Conservation (phyloP, 495 filamentous ascomycete species). For the Sabuloglossum arenarium region DNA sequence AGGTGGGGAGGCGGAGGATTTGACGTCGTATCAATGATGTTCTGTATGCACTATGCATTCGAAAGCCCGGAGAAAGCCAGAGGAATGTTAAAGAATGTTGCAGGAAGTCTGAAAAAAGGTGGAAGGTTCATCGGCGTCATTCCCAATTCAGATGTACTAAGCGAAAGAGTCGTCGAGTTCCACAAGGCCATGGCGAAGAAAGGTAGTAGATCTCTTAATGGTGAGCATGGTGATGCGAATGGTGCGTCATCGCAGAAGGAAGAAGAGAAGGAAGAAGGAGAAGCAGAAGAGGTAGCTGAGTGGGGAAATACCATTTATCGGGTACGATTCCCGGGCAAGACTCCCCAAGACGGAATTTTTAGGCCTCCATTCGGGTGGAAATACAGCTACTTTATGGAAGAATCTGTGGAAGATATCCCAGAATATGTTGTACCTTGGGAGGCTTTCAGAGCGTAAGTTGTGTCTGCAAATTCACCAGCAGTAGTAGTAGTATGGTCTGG, state of each 20-base stretch:
- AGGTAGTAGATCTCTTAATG: slow-evolving; percentile 12
- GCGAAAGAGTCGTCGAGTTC: slow-evolving; percentile 36
- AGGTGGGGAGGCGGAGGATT: slow-evolving; percentile 62
- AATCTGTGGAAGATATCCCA: slow-evolving; percentile 88
- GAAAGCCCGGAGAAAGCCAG: slow-evolving; percentile 76
- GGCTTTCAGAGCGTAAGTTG: slow-evolving; percentile 57
- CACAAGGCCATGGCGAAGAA: slow-evolving; percentile 27
- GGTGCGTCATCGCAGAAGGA: slow-evolving; percentile 8
- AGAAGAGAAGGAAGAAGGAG: slow-evolving; percentile 16
- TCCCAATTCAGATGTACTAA: slow-evolving; percentile 79
- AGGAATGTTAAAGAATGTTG: slow-evolving; percentile 83
- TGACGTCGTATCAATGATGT: slow-evolving; percentile 96
- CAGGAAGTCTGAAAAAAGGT: slow-evolving; percentile 74
- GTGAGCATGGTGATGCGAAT: slow-evolving; percentile 11
- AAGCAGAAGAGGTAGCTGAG: slow-evolving; percentile 34
- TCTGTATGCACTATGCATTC: slow-evolving; percentile 97
- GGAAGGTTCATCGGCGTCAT: slow-evolving; percentile 86
- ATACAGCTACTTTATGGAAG: slow-evolving; percentile 86
- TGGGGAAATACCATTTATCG: slow-evolving; percentile 91
- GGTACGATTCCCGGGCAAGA: slow-evolving; percentile 64
- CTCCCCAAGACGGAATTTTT: slow-evolving; percentile 64
- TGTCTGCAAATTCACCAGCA: slow-evolving; percentile 10
- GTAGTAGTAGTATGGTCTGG: slow-evolving; percentile 7
- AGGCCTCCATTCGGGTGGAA: slow-evolving; percentile 93
- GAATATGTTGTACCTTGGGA: slow-evolving; percentile 99